These are phyloP conservation scores for Colletotrichum sp. DNA, from an alignment of 2,329 filamentous ascomycete species.

Conservation along the genomic window DNA sequence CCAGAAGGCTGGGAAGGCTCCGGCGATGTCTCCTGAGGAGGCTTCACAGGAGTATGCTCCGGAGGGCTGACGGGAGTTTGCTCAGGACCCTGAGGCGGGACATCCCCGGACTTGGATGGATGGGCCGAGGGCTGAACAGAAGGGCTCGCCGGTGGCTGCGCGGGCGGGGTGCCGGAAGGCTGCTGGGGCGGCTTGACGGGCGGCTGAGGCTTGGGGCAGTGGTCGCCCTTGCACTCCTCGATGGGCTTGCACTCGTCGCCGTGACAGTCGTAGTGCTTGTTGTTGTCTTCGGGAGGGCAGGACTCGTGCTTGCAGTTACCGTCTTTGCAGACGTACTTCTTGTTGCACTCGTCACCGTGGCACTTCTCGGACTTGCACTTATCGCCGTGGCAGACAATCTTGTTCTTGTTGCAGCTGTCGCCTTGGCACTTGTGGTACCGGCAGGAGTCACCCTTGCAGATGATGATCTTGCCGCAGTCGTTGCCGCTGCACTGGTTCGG, in stretches of 20 bases:
- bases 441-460: constrained; percentile 4
- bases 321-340: constrained; percentile 25
- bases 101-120: not conserved
- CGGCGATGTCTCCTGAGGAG: not conserved
- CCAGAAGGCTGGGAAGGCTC: not conserved
- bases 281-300: constrained; percentile 24
- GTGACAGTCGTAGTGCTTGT: constrained; percentile 38
- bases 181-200: not conserved
- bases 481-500: constrained; percentile 17
- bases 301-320: constrained; percentile 28
- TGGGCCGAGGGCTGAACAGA: not conserved
- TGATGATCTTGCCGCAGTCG: constrained; percentile 8
- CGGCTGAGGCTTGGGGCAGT: constrained; percentile 31
- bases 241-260: constrained; percentile 33
- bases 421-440: constrained; percentile 4
- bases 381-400: constrained; percentile 8
- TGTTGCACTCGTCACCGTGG: constrained; percentile 29
- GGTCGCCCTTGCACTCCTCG: constrained; percentile 28
- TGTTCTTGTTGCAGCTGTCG: constrained; percentile 7
- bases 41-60: not conserved
- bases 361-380: constrained; percentile 34
- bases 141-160: not conserved
- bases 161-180: not conserved
- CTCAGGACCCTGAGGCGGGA: not conserved
- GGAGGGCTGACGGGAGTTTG: not conserved